Base-by-base conservation (phyloP, 2,329 filamentous ascomycete genomes). In the Alternaria postmessia region DNA sequence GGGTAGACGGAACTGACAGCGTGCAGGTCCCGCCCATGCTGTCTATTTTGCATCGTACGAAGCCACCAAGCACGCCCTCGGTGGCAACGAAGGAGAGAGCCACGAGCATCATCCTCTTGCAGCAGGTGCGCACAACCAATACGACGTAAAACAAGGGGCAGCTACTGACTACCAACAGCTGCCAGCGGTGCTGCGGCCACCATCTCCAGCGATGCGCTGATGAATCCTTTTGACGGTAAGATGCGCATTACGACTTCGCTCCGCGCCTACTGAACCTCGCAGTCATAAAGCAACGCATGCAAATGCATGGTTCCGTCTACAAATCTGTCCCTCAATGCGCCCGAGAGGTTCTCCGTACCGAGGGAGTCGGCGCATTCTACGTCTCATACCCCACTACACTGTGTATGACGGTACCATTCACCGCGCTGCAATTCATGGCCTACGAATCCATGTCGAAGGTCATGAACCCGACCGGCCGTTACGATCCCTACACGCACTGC, bases 271-370 rank as follows among this genome's bases (percentile, higher is more conserved):
- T 75, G 34, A 78, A 44, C 42, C 32, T 44, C 20, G 30, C 74
- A 97, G 95, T 99, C 63, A 97, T 99, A 84, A 99, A 99, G 82
- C 95, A 99, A 80, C 92, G 95, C 72, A 99, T 99, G 95, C 95
- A 99, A 80, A 91, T 99, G 61, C 92, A 97, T 78, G 91, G 95
- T 74, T 98, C 94, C n/a, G 89, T 89, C 68, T 97, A 98, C 82
- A 90, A 89, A 72, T 93, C 91, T 22, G 90, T 98, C 81, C 78
- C 86, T 57, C 91, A 97, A 76, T 99, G 95, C 83, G 94, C 94
- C 58, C 88, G 86, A 76, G 90, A 92, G 68, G 91, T 99, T 62
- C 97, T 97, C 82, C 88, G 86, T 72, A 90, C 88, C 53, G 95
- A 99, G 81, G 95, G 95, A 54, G 79, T 98, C 46, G 87, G 89